These are phyloP conservation scores for Sodiomyces alkalinus DNA, from an alignment of 2,329 filamentous ascomycete genomes.

Conservation along the genomic window DNA sequence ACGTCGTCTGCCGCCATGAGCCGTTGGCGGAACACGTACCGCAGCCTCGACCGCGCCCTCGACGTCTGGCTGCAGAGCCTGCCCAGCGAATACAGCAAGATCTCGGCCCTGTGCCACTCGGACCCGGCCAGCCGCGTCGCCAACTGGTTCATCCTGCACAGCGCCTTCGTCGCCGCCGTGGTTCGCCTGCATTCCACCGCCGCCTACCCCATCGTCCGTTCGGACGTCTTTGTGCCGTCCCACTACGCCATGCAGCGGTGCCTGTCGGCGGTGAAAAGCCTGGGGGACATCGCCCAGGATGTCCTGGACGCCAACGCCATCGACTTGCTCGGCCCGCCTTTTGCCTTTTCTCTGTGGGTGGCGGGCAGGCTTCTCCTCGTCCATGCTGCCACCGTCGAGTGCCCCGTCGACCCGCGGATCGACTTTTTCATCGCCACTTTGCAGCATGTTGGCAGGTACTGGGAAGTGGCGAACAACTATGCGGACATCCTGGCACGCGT, in stretches of 20 bases:
- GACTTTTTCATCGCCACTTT: slow-evolving; percentile 28
- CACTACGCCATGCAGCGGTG: slow-evolving; percentile 29
- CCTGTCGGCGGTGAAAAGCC: slow-evolving; percentile 25
- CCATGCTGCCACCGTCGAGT: slow-evolving; percentile 22
- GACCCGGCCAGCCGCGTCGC: slow-evolving; percentile 27
- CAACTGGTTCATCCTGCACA: slow-evolving; percentile 31
- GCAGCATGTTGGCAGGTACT: slow-evolving; percentile 23
- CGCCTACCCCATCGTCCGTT: slow-evolving; percentile 23
- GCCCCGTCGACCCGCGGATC: slow-evolving; percentile 21
- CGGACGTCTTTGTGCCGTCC: slow-evolving; percentile 25
- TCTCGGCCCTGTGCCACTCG: slow-evolving; percentile 27
- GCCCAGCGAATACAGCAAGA: slow-evolving; percentile 28
- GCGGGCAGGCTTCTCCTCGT: slow-evolving; percentile 24
- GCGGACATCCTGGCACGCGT: slow-evolving; percentile 23
- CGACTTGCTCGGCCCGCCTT: slow-evolving; percentile 25
- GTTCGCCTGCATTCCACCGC: slow-evolving; percentile 27
- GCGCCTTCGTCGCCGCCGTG: slow-evolving; percentile 26
- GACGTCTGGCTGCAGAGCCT: slow-evolving; percentile 26
- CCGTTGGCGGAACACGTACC: slow-evolving; percentile 24
- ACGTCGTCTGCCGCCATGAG: slow-evolving; percentile 21
- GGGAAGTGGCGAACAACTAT: slow-evolving; percentile 27
- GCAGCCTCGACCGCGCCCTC: slow-evolving; percentile 21
- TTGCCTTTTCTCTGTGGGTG: slow-evolving; percentile 29
- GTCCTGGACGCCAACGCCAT: slow-evolving; percentile 26
- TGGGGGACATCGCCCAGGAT: slow-evolving; percentile 26